These are phyloP conservation scores for Vitis riparia DNA, from an alignment of 164 flowering plant genomes.

Conservation along the genomic window DNA sequence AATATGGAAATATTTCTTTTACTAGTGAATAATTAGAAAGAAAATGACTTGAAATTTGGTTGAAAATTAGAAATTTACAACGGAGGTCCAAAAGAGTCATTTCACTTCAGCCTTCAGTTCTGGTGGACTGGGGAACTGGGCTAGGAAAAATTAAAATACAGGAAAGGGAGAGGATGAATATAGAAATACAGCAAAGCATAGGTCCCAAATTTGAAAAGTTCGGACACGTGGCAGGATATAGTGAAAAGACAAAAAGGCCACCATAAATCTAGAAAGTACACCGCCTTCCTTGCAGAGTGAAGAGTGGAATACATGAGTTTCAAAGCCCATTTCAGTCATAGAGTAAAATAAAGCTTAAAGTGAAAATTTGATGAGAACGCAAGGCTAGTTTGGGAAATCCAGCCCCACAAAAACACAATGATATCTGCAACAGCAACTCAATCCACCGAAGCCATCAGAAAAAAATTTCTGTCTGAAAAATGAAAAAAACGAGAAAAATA, in stretches of 20 bases:
- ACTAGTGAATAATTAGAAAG: too few relatives aligned
- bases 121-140: too few relatives aligned
- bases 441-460: constrained; percentile 17
- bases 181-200: neutral
- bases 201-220: neutral
- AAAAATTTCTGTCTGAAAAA: neutral
- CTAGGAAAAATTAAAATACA: too few relatives aligned
- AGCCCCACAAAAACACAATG: constrained; percentile 7
- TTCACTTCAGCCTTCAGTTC: too few relatives aligned
- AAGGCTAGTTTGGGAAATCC: constrained; percentile 16
- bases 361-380: constrained; percentile 7
- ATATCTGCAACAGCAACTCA: constrained; percentile 30
- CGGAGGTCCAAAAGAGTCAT: too few relatives aligned
- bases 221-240: neutral
- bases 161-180: neutral
- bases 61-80: too few relatives aligned
- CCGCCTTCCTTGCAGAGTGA: too few relatives aligned
- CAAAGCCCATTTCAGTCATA: constrained; percentile 6
- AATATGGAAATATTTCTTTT: too few relatives aligned
- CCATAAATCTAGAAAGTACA: too few relatives aligned
- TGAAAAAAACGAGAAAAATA: constrained; percentile 8
- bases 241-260: too few relatives aligned
- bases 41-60: too few relatives aligned
- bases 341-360: neutral
- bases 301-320: too few relatives aligned